Conservation (phyloP, 2,329 filamentous ascomycete species). For the Fusarium nodosum region DNA sequence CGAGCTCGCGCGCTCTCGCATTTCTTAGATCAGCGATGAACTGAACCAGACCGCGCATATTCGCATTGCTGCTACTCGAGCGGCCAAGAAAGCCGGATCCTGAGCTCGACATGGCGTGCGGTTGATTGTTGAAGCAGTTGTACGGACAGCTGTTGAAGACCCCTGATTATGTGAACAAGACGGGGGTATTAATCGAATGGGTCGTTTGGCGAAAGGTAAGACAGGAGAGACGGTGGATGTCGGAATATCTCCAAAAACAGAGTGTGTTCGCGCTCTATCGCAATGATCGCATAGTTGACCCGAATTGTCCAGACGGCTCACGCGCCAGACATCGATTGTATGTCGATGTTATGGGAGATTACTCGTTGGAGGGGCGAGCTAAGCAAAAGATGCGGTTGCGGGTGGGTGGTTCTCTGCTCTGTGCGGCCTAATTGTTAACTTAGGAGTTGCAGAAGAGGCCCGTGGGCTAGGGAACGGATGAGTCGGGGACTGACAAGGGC, state of each 20-base stretch:
- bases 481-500: slow-evolving; percentile 32
- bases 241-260: slow-evolving; percentile 46
- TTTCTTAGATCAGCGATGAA: slow-evolving; percentile 98
- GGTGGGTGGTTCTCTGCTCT: slow-evolving; percentile 40
- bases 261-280: slow-evolving; percentile 45
- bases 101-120: slow-evolving; percentile 66
- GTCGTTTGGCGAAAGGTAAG: slow-evolving; percentile 22
- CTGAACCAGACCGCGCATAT: slow-evolving; percentile 89
- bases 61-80: slow-evolving; percentile 73
- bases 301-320: slow-evolving; percentile 46
- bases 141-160: slow-evolving; percentile 40
- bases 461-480: slow-evolving; percentile 40
- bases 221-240: slow-evolving; percentile 18
- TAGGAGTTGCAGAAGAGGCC: slow-evolving; percentile 44
- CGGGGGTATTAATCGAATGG: slow-evolving; percentile 29
- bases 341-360: slow-evolving; percentile 45
- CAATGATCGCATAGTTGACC: slow-evolving; percentile 53
- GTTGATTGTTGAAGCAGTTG: slow-evolving; percentile 22
- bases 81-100: slow-evolving; percentile 74
- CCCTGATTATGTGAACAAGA: slow-evolving; percentile 43
- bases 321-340: slow-evolving; percentile 49
- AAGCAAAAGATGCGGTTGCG: slow-evolving; percentile 46
- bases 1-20: slow-evolving; percentile 91
- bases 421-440: slow-evolving; percentile 38
- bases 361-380: slow-evolving; percentile 48